Conservation (phyloP, 179 eudicot species). For the Carnegiea gigantea region DNA sequence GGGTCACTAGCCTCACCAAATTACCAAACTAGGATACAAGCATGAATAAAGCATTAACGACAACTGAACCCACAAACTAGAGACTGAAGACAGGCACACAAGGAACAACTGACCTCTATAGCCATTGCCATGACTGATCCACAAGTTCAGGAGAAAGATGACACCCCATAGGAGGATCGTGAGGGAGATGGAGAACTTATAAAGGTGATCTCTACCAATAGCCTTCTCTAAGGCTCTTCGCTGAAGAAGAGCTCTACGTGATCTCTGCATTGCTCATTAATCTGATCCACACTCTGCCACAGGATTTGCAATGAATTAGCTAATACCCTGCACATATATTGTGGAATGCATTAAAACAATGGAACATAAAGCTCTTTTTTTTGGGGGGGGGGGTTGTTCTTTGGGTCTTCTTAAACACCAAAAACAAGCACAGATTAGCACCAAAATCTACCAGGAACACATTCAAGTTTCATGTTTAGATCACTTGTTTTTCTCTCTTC, state of each 20-base stretch:
- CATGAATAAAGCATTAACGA: constrained; percentile 8
- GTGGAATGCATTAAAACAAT: neutral
- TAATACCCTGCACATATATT: constrained; percentile 24
- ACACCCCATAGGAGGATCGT: constrained; percentile 71
- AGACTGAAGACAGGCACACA: neutral
- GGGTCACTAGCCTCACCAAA: neutral
- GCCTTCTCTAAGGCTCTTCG: constrained; percentile 66
- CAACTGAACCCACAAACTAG: neutral
- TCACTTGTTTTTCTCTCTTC: neutral
- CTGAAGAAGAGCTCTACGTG: constrained; percentile 92
- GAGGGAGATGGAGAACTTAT: constrained; percentile 63
- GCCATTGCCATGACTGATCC: constrained; percentile 70
- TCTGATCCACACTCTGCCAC: constrained; percentile 28
- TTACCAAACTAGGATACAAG: neutral
- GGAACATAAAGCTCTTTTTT: neutral
- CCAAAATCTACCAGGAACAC: neutral
- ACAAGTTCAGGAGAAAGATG: constrained; percentile 60
- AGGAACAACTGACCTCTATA: constrained; percentile 48
- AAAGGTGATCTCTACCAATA: constrained; percentile 50
- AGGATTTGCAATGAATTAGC: constrained; percentile 18
- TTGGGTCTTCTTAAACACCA: neutral
- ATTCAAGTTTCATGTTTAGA: neutral
- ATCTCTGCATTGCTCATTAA: constrained; percentile 97
- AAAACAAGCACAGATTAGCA: neutral
- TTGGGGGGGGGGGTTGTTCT: no score